Conservation (phyloP, 345 rosid species). For the Lenwebbia sp. region DNA sequence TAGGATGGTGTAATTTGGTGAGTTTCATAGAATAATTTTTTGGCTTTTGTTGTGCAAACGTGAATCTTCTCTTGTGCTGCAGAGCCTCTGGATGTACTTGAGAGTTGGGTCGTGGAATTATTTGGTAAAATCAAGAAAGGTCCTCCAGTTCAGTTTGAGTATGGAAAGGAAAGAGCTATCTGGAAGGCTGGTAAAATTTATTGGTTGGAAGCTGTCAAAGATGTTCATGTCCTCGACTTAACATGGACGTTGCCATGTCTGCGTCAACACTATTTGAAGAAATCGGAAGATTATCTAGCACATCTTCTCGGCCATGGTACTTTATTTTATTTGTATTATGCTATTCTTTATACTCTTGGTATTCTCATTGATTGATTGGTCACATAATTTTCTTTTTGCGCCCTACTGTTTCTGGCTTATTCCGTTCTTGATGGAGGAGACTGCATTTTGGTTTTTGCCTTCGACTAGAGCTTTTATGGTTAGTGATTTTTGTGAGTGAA, state of each 20-base stretch:
- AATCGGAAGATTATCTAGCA: constrained; percentile 91
- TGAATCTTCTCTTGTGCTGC: constrained; percentile 15
- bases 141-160: constrained; percentile 44
- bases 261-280: constrained; percentile 76
- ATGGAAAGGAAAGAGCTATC: constrained; percentile 53
- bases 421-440: background rate
- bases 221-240: constrained; percentile 77
- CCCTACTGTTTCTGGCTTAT: background rate
- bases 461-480: background rate
- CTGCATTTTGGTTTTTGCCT: background rate
- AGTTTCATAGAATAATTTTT: background rate
- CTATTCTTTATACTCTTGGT: background rate
- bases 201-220: constrained; percentile 83
- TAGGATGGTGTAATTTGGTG: background rate
- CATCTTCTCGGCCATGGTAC: constrained; percentile 94
- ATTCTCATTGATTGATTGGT: background rate
- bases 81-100: constrained; percentile 86
- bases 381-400: background rate
- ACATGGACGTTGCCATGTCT: constrained; percentile 90
- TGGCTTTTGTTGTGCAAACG: background rate
- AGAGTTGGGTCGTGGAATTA: constrained; percentile 81
- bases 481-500: background rate
- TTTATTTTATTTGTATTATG: background rate
- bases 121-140: constrained; percentile 59
- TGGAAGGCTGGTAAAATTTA: constrained; percentile 78